Conservation (phyloP, 1,139 yeast genomes). For the Scheffersomyces titani region DNA sequence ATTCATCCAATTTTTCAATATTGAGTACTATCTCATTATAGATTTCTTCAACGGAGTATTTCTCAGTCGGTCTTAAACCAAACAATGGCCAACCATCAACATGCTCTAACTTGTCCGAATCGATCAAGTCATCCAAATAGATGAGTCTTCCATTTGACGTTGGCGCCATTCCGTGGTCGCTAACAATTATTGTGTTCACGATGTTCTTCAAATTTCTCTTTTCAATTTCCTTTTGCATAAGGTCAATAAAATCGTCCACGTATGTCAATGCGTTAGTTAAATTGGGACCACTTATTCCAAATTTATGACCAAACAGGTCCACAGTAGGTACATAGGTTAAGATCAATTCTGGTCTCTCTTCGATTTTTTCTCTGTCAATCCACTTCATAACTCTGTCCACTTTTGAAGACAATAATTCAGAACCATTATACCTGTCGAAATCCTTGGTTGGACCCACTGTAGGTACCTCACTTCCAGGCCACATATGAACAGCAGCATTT, state of each 20-base stretch:
- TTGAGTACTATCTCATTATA: conserved; percentile 31
- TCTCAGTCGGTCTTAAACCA: conserved; percentile 63
- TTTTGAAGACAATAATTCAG: conserved; percentile 62
- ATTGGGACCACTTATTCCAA: conserved; percentile 66
- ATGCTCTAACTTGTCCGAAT: conserved; percentile 55
- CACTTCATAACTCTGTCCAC: conserved; percentile 59
- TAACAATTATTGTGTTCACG: conserved; percentile 74
- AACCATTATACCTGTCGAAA: conserved; percentile 64
- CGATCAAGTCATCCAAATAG: conserved; percentile 68
- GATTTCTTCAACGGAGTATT: conserved; percentile 35
- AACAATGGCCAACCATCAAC: conserved; percentile 89
- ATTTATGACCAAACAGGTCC: conserved; percentile 71
- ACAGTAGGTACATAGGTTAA: conserved; percentile 79
- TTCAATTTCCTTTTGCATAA: conserved; percentile 48
- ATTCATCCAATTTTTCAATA: conserved; percentile 22
- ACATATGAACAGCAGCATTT: conserved; percentile 84
- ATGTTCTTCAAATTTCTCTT: conserved; percentile 60
- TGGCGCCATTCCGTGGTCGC: conserved; percentile 96
- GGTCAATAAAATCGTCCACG: conserved; percentile 66
- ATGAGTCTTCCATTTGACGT: conserved; percentile 67
- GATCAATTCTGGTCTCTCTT: conserved; percentile 72
- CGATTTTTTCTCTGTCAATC: conserved; percentile 57
- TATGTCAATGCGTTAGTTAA: conserved; percentile 54
- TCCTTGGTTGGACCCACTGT: conserved; percentile 46
- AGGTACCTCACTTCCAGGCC: conserved; percentile 89